Evolutionary conservation across 768 basidiomycete genomes (phyloP), one percentile per base, ranked within the genome.

Genomic region (Psilocybe cubensis): DNA sequence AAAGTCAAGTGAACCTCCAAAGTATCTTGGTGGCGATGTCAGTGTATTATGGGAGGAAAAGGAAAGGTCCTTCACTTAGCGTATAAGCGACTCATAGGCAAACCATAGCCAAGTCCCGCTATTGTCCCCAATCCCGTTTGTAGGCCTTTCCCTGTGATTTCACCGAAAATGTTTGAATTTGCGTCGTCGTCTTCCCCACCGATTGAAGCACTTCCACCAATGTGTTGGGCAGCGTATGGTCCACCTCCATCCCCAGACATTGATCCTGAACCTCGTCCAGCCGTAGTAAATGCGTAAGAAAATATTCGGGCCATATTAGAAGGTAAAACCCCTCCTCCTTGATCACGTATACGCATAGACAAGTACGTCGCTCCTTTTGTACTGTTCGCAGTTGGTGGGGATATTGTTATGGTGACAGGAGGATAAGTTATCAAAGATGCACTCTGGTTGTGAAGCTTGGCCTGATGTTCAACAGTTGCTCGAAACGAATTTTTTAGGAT

Each of bases 231-330:
- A 41, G 88, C 89, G 61, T 92, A 91, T 1, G 91, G 91, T 0
- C 90, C 91, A 28, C 84, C 88, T 3, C 70, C 79, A 46, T 77
- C 79, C 42, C 79, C 75, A 20, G 68, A 62, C 33, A 61, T 68
- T 4, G 62, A 53, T 21, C 72, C 73, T 9, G 74, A 76, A 33
- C 72, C 75, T 41, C 80, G 74, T 5, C 86, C 88, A 3, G 92
- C 92, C 4, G 94, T 94, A 4, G 93, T 94, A 69, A 94, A 96
- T 5, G 92, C 92, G 70, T 96, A 96, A 17, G 92, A 93, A 72
- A 96, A 96, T 54, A 96, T 90, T 43, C 85, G 83, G 18, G 81
- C 75, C 80, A 94, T 83, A 69, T 94, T 84, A 9, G 80, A 74
- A 2, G 86, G 86, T 0, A 87, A 80, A 28, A 96, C 86, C 7